Evolutionary conservation across 177 flowering plant species (phyloP).

Genomic region (Vitis hybrid): DNA sequence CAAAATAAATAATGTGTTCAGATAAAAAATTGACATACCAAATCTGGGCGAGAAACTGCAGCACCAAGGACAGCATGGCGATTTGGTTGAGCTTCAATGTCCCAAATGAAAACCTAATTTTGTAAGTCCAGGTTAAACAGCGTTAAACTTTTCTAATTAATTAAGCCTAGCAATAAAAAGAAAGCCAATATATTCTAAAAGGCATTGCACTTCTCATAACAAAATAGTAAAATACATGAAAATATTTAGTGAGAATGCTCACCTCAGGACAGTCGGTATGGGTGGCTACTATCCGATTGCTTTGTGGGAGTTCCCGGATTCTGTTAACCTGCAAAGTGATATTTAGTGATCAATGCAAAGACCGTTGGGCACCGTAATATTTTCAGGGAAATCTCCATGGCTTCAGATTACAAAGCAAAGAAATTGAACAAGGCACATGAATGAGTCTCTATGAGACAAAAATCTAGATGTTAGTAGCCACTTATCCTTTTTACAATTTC

Average conservation of each 20-base stretch:
- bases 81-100: constrained; percentile 89
- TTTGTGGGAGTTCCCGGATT: constrained; percentile 94
- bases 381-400: neutral
- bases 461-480: neutral
- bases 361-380: neutral
- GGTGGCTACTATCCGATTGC: constrained; percentile 89
- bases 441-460: neutral
- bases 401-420: neutral
- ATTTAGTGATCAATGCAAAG: neutral
- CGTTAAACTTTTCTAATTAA: neutral
- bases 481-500: too few relatives aligned
- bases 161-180: neutral
- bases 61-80: constrained; percentile 94
- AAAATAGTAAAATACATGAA: neutral
- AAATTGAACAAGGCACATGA: neutral
- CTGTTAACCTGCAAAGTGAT: constrained; percentile 75
- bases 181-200: neutral
- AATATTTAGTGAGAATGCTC: constrained; percentile 18
- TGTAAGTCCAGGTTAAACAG: neutral
- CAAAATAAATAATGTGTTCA: neutral
- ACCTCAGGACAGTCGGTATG: constrained; percentile 98
- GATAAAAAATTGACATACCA: constrained; percentile 39
- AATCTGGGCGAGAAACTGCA: constrained; percentile 81
- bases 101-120: constrained; percentile 94
- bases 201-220: neutral